Conservation (phyloP, 768 basidiomycete genomes). For the Candolleomyces aberdarensis region DNA sequence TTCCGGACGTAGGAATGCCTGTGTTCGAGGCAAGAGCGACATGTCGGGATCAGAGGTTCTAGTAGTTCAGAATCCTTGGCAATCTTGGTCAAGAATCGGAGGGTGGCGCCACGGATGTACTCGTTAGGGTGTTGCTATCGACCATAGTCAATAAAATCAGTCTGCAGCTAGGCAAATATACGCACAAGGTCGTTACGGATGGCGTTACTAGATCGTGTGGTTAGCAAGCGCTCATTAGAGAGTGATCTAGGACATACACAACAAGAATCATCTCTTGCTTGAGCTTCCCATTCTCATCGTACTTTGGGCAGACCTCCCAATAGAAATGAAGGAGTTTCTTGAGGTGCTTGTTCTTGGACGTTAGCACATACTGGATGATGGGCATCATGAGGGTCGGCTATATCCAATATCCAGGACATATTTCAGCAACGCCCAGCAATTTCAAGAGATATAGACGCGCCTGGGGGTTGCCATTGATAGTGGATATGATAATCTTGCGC, state of each 20-base stretch:
- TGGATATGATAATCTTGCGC: conserved; percentile 89
- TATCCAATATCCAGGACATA: background rate
- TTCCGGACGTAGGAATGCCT: conserved; percentile 97
- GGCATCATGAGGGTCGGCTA: conserved; percentile 96
- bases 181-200: conserved; percentile 95
- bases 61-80: conserved; percentile 89
- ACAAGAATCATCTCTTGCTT: conserved; percentile 99
- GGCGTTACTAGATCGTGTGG: conserved; percentile 64
- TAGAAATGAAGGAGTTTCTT: conserved; percentile 97
- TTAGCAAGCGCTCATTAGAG: conserved; percentile 6
- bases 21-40: conserved; percentile 93
- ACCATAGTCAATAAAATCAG: conserved; percentile 1
- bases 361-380: conserved; percentile 97
- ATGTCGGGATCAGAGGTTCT: conserved; percentile 93
- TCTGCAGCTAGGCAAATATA: conserved; percentile 9
- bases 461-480: conserved; percentile 92
- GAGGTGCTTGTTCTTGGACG: conserved; percentile 90
- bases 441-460: conserved; percentile 39
- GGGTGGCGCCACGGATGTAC: conserved; percentile 97
- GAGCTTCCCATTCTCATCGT: conserved; percentile 93
- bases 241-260: conserved; percentile 57
- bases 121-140: conserved; percentile 97
- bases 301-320: conserved; percentile 97
- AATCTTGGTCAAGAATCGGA: conserved; percentile 95
- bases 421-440: background rate